Conservation (phyloP, 2,329 filamentous ascomycete genomes). For the Cladosporium sp. region DNA sequence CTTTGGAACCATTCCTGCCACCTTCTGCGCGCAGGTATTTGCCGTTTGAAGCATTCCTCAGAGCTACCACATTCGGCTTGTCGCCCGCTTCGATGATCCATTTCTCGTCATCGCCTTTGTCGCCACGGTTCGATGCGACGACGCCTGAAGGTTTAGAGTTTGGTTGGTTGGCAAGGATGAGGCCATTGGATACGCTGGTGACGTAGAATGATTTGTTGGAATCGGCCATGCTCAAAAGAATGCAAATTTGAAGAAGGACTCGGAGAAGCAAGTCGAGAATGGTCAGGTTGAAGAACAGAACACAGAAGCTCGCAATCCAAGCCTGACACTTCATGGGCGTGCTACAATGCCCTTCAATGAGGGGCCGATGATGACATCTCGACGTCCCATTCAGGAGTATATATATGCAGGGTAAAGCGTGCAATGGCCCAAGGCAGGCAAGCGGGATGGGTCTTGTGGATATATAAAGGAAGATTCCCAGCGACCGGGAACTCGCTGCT, state of each 20-base stretch:
- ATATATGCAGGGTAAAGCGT: not conserved
- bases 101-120: not conserved
- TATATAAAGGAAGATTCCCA: not conserved
- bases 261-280: not conserved
- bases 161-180: not conserved
- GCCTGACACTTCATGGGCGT: not conserved
- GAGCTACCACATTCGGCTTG: not conserved
- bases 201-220: constrained; percentile 2
- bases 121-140: not conserved
- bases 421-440: not conserved
- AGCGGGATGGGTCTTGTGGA: not conserved
- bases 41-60: not conserved
- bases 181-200: constrained; percentile 1
- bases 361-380: not conserved
- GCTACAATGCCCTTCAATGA: not conserved
- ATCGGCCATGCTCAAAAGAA: not conserved
- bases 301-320: not conserved
- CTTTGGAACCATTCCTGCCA: not conserved
- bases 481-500: not conserved
- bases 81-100: constrained; percentile 7
- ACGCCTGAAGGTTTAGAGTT: constrained; percentile 6
- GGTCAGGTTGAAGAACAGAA: not conserved
- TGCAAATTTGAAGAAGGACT: not conserved
- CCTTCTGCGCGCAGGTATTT: constrained; percentile 1
- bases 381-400: not conserved